Conservation (phyloP, 352 stramenopile species). For the Globisporangium mamillatum region DNA sequence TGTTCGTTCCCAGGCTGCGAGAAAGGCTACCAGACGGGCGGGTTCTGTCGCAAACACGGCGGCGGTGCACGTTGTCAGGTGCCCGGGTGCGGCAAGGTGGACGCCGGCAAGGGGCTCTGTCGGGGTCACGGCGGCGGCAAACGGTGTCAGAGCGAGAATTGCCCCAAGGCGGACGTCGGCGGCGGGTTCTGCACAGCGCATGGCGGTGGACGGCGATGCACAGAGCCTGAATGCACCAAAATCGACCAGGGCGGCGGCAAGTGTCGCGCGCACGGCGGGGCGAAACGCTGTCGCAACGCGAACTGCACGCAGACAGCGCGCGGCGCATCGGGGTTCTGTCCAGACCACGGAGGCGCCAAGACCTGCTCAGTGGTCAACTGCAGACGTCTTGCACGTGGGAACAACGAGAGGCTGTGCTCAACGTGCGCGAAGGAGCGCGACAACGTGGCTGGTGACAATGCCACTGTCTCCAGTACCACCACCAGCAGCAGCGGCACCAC, state of each 20-base stretch:
- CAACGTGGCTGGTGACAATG: neutral
- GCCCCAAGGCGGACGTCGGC: constrained; percentile 76
- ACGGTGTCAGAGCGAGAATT: constrained; percentile 51
- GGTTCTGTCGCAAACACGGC: constrained; percentile 72
- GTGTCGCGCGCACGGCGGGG: constrained; percentile 73
- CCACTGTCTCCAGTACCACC: neutral
- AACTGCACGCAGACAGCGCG: constrained; percentile 58
- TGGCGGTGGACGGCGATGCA: constrained; percentile 71
- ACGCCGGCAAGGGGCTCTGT: constrained; percentile 72
- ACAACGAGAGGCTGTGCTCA: constrained; percentile 37
- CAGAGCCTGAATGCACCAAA: constrained; percentile 66
- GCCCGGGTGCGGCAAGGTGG: constrained; percentile 68
- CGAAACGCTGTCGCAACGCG: constrained; percentile 50
- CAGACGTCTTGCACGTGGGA: constrained; percentile 50
- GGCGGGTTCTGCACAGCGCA: constrained; percentile 81
- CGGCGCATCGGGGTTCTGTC: constrained; percentile 57
- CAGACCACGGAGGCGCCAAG: constrained; percentile 56
- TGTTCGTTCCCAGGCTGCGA: constrained; percentile 64
- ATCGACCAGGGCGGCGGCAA: constrained; percentile 82
- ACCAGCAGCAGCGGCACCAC: neutral
- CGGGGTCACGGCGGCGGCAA: constrained; percentile 71
- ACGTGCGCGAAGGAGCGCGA: constrained; percentile 30
- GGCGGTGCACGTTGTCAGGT: constrained; percentile 77
- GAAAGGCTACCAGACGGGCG: constrained; percentile 80
- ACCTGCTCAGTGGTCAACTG: constrained; percentile 60